Evolutionary conservation across 2,329 filamentous ascomycete genomes (phyloP).

Genomic region (Rosellinia necatrix): DNA sequence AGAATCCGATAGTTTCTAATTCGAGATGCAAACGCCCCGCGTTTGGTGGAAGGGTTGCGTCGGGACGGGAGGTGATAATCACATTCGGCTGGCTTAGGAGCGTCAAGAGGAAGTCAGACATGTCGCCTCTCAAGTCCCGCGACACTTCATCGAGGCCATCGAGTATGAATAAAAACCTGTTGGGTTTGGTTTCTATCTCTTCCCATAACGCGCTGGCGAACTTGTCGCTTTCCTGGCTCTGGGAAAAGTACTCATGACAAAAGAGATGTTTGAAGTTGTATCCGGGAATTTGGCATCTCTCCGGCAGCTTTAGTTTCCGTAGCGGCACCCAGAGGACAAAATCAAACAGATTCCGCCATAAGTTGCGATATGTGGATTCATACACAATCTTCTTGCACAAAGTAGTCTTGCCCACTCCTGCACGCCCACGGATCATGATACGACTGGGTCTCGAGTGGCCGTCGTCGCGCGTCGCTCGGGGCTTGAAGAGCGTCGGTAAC

Average conservation of each 20-base stretch:
- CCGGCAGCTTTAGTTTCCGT: slow-evolving; percentile 3
- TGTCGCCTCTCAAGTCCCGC: background rate
- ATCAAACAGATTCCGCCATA: slow-evolving; percentile 9
- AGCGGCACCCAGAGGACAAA: slow-evolving; percentile 15
- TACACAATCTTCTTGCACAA: slow-evolving; percentile 24
- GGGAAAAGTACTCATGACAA: background rate
- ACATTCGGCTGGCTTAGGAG: slow-evolving; percentile 39
- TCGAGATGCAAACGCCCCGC: slow-evolving; percentile 39
- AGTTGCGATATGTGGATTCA: slow-evolving; percentile 5
- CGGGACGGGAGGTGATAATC: slow-evolving; percentile 48
- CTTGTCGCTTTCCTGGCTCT: background rate
- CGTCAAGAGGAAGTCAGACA: background rate
- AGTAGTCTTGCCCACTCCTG: slow-evolving; percentile 19
- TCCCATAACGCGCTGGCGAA: background rate
- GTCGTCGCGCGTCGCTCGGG: background rate
- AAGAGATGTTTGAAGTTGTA: background rate
- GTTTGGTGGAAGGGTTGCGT: slow-evolving; percentile 18
- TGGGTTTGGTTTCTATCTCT: background rate
- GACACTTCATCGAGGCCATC: slow-evolving; percentile 51
- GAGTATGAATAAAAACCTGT: slow-evolving; percentile 43
- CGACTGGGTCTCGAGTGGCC: background rate
- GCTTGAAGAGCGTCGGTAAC: background rate
- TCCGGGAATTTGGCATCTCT: background rate
- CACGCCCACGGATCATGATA: slow-evolving; percentile 12
- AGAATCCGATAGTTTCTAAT: slow-evolving; percentile 48